Base-by-base conservation (phyloP, 805 yeast species). In the Kurtzmaniella cleridarum region DNA sequence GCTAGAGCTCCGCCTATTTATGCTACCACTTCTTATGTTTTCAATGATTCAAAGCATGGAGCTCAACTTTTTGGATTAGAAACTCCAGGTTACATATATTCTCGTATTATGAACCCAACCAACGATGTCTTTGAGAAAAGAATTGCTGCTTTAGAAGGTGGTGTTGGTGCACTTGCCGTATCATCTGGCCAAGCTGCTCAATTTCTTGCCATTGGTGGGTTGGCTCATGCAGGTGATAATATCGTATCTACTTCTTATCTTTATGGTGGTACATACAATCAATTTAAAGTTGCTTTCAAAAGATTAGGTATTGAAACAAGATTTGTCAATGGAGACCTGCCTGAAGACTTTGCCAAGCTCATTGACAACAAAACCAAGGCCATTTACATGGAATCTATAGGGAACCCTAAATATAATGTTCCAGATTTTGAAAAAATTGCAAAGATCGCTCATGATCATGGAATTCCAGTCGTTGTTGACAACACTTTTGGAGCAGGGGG, bases 401-500 rank as follows among this genome's bases (percentile, higher is more conserved):
- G 96, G 50, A 90, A 90, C 66, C 98, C 98, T 43, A 82, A 81
- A 56, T 89, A 84, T 66, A 86, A 85, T 57, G 82, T 90, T 41
- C 97, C 97, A 41, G 96, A 90, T 63, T 87, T 91, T 53, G 88
- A 84, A 62, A 76, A 70, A 40, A 73, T 90, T 46, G 76, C 76
- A 34, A 81, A 74, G 26, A 69, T 85, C 37, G 95, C 95, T 39
- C 96, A 88, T 62, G 78, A 81, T 42, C 75, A 84, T 48, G 96
- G 96, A 44, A 71, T 89, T 35, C 95, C 96, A 36, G 79, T 91
- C 34, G 91, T 90, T 36, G 96, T 85, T 34, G 98, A 90, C 66
- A 90, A 90, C 78, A 90, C 98, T 14, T 90, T 90, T 54, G 98
- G 96, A 58, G 96, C 96, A 32, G 97, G 95, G 64, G 97, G 97